These are phyloP conservation scores for Phylloboletellus chloephorus DNA, from an alignment of 1,284 basidiomycete genomes.

Conservation along the genomic window DNA sequence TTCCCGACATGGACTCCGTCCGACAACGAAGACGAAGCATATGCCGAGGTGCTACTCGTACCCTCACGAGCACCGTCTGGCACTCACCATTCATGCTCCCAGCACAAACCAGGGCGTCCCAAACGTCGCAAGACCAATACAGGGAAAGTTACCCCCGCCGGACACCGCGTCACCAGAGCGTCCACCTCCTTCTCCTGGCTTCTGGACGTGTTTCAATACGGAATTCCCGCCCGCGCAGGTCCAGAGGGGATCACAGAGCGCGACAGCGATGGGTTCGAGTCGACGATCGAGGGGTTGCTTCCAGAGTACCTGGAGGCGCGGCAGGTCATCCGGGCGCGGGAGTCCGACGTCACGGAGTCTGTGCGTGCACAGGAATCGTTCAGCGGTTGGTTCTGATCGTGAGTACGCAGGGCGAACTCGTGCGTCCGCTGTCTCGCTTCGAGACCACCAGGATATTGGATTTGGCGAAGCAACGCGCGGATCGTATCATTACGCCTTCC, in stretches of 20 bases:
- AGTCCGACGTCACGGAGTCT: slow-evolving; percentile 5
- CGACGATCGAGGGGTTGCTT: slow-evolving; percentile 22
- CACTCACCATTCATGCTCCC: neutral
- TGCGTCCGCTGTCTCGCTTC: slow-evolving; percentile 28
- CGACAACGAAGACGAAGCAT: slow-evolving; percentile 21
- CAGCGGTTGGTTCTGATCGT: neutral
- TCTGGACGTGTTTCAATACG: slow-evolving; percentile 17
- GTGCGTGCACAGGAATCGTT: neutral
- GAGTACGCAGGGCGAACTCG: slow-evolving; percentile 11
- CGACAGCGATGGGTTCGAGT: slow-evolving; percentile 21
- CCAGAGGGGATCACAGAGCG: neutral
- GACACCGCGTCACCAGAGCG: slow-evolving; percentile 13
- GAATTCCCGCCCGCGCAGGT: neutral
- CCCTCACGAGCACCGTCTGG: neutral
- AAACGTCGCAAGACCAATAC: slow-evolving; percentile 28
- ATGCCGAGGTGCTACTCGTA: slow-evolving; percentile 17
- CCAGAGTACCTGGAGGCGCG: slow-evolving; percentile 24
- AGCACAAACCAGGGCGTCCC: slow-evolving; percentile 13
- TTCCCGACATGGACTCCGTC: slow-evolving; percentile 11
- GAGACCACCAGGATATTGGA: slow-evolving; percentile 22
- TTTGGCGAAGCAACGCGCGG: slow-evolving; percentile 7
- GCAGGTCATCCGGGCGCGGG: slow-evolving; percentile 8
- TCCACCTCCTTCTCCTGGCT: slow-evolving; percentile 19
- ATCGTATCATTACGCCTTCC: slow-evolving; percentile 18
- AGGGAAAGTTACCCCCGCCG: slow-evolving; percentile 10